Evolutionary conservation across 2,329 filamentous ascomycete genomes (phyloP), one percentile per base, ranked within the genome.

Genomic region (Alternaria angustiovoidea): DNA sequence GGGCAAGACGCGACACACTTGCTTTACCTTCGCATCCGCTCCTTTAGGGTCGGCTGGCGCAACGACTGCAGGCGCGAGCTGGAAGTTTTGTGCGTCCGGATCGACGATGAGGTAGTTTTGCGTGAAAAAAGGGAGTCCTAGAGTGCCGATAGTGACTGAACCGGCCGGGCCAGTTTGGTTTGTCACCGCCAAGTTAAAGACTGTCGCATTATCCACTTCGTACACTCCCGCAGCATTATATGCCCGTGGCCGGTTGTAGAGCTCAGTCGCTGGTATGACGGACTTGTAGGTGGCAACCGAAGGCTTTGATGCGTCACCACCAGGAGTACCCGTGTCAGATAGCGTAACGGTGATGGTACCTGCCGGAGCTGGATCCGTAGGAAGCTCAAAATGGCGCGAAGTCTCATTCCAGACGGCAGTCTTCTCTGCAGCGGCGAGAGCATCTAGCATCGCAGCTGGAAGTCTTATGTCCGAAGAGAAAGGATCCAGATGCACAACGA

Each of bases 101-200:
- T 67, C 61, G 42, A 67, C 63, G 9, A 67, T 55, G 41, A 67
- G 63, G 48, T 67, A 67, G 43, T 67, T 67, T 32, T 67, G 65
- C 3, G 63, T 67, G 56, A 67, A 67, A 47, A 67, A 67, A 14
- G 65, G 65, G 2, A 67, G 48, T 3, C 65, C 65, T 3, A 67
- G 39, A 11, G 61, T 58, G 24, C 57, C 63, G 7, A 64, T 34
- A 9, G 30, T 59, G 12, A 58, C 48, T 7, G 57, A 24, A 1
- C 44, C 46, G 16, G 64, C 11, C 3, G 9, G 30, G 0, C 30
- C 30, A 16, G 46, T 67, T 53, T 62, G 54, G 32, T 67, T 67
- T 2, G 64, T 67, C 20, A 67, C 60, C 11, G 62, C 64, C 59
- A 67, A 58, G 49, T 67, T 64, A 49, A 61, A 65, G 3, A 67